Conservation (phyloP, 495 filamentous ascomycete species). For the Xylaria palmicola region DNA sequence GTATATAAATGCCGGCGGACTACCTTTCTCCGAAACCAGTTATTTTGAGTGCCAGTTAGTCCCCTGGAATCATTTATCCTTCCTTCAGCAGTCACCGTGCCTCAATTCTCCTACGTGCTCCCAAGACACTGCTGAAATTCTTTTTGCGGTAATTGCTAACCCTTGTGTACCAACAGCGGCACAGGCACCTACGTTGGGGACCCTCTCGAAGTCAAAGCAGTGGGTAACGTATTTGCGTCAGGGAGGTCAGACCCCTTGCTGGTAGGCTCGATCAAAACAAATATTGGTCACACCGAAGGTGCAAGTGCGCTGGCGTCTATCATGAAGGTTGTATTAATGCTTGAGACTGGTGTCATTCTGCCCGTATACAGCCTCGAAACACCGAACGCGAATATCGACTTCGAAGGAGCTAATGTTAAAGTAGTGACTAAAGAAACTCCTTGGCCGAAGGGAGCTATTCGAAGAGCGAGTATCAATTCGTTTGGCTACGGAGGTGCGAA, state of each 20-base stretch:
- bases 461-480: slow-evolving; percentile 33
- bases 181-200: slow-evolving; percentile 61
- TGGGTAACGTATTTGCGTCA: slow-evolving; percentile 43
- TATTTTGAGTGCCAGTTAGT: slow-evolving; percentile 56
- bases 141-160: no score
- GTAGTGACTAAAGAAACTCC: slow-evolving; percentile 16
- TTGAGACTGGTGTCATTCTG: slow-evolving; percentile 38
- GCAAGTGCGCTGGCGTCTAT: slow-evolving; percentile 45
- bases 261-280: slow-evolving; percentile 42
- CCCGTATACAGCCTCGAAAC: slow-evolving; percentile 42
- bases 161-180: no score
- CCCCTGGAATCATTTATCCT: no score
- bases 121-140: no score
- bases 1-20: background rate
- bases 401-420: slow-evolving; percentile 36
- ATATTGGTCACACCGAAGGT: slow-evolving; percentile 45
- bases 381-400: slow-evolving; percentile 40
- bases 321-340: slow-evolving; percentile 34
- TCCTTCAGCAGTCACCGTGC: no score
- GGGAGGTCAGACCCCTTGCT: slow-evolving; percentile 35
- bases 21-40: slow-evolving; percentile 38
- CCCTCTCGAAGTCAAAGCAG: slow-evolving; percentile 51
- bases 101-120: no score
- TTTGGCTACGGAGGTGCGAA: slow-evolving; percentile 54
- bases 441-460: background rate